Percentiles rank a stretch among this genome's conserved stretches.
Conservation (phyloP, 2,329 filamentous ascomycete species). For the Claviceps pazoutovae region DNA sequence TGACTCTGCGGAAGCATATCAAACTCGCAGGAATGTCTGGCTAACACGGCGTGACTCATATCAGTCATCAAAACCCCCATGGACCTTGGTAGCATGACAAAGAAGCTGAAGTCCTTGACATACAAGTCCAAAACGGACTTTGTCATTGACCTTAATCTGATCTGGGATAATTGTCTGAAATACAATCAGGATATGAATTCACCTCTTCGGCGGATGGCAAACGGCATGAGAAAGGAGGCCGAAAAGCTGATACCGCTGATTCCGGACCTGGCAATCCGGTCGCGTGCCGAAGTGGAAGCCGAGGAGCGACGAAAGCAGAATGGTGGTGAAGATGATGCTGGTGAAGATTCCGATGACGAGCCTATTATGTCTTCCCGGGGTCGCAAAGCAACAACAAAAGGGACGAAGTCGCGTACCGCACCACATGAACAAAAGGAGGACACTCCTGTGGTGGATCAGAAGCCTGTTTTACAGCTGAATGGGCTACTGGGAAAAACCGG, state of each 20-base stretch:
- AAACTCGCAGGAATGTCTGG: not conserved
- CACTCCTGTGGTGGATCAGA: slow-evolving; percentile 63
- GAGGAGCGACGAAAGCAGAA: slow-evolving; percentile 76
- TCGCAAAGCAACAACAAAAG: slow-evolving; percentile 66
- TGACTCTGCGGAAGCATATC: not conserved
- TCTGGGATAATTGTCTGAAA: slow-evolving; percentile 92
- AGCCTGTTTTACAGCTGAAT: slow-evolving; percentile 56
- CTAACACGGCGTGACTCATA: slow-evolving; percentile 7
- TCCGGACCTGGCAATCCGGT: slow-evolving; percentile 78
- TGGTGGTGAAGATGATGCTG: slow-evolving; percentile 67
- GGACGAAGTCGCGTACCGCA: slow-evolving; percentile 62
- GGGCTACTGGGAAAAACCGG: slow-evolving; percentile 43
- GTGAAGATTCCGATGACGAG: slow-evolving; percentile 89
- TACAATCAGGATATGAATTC: slow-evolving; percentile 89
- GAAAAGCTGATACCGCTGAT: slow-evolving; percentile 93
- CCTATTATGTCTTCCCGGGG: slow-evolving; percentile 97
- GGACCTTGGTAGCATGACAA: slow-evolving; percentile 96
- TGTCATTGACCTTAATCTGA: slow-evolving; percentile 80
- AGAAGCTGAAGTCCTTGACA: slow-evolving; percentile 71
- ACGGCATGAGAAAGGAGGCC: slow-evolving; percentile 93
- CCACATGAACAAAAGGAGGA: slow-evolving; percentile 61
- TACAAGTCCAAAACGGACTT: slow-evolving; percentile 92
- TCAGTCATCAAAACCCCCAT: slow-evolving; percentile 89
- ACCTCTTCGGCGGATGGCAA: slow-evolving; percentile 78
- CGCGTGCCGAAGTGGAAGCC: slow-evolving; percentile 86